These are phyloP conservation scores for Yamadazyma mexicana DNA, from an alignment of 1,139 yeast genomes.

Conservation along the genomic window DNA sequence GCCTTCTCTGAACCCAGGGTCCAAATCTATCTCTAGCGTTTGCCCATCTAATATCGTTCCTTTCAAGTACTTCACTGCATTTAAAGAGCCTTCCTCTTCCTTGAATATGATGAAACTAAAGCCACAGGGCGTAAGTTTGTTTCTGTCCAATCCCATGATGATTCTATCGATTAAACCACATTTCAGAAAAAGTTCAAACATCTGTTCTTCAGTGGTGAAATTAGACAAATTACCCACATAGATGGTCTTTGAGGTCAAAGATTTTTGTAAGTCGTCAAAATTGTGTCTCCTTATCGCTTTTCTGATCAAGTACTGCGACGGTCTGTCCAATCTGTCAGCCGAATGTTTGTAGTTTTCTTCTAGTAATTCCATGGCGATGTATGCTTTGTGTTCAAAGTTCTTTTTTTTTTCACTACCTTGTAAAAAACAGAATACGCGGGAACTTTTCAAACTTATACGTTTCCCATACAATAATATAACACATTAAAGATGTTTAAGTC, in stretches of 20 bases:
- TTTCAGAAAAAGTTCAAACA: constrained; percentile 78
- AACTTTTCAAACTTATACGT: background rate
- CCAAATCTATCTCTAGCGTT: constrained; percentile 78
- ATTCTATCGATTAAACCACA: constrained; percentile 77
- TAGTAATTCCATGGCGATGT: constrained; percentile 47
- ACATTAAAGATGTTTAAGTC: constrained; percentile 30
- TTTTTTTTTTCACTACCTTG: too few relatives aligned
- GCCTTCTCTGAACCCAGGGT: constrained; percentile 93
- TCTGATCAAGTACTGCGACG: constrained; percentile 71
- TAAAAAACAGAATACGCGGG: constrained; percentile 1
- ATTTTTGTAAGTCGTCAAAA: constrained; percentile 59
- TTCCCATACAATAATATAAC: background rate
- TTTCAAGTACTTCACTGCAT: constrained; percentile 78
- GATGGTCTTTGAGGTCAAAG: constrained; percentile 69
- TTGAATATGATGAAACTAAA: constrained; percentile 86
- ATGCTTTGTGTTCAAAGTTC: background rate
- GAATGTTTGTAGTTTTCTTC: constrained; percentile 56
- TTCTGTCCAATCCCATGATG: constrained; percentile 91
- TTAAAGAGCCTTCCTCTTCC: constrained; percentile 66
- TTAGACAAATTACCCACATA: constrained; percentile 85
- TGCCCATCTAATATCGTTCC: constrained; percentile 83
- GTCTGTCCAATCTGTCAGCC: constrained; percentile 69
- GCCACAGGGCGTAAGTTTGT: constrained; percentile 90
- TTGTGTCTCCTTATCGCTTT: constrained; percentile 64
- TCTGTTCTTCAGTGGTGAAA: constrained; percentile 91